phyloP scores from a whole-genome alignment of 2,329 filamentous ascomycete species.

The Elsinoe perseae region DNA sequence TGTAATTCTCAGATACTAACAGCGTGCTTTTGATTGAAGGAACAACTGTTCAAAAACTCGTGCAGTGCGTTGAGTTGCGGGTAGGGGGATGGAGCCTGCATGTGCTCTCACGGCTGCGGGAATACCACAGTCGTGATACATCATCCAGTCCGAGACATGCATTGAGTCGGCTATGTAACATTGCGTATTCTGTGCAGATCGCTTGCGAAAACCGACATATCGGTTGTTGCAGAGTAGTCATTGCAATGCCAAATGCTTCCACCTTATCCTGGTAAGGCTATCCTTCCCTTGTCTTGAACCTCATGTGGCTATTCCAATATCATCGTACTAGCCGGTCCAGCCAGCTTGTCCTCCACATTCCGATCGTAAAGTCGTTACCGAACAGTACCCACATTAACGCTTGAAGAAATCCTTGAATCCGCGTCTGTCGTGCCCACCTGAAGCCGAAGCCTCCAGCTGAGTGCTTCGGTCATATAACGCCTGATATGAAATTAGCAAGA shows the following conservation, averaged over 20 bases:
- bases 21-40: neutral
- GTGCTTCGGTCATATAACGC: slow-evolving; percentile 19
- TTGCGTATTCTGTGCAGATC: neutral
- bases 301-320: neutral
- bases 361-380: slow-evolving; percentile 8
- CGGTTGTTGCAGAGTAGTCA: neutral
- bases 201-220: neutral
- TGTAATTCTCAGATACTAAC: neutral
- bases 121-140: neutral
- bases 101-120: neutral
- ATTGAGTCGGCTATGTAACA: neutral
- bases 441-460: slow-evolving; percentile 14
- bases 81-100: neutral
- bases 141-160: neutral
- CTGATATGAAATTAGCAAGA: slow-evolving; percentile 13
- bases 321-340: neutral
- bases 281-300: neutral
- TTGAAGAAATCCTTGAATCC: slow-evolving; percentile 19
- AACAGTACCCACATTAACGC: slow-evolving; percentile 10
- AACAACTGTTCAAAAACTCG: too few species aligned
- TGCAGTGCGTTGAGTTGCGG: neutral
- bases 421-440: slow-evolving; percentile 11
- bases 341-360: neutral
- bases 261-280: neutral
- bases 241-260: neutral